Conservation (phyloP, 2,329 filamentous ascomycete species). For the Hypomyces perniciosus region DNA sequence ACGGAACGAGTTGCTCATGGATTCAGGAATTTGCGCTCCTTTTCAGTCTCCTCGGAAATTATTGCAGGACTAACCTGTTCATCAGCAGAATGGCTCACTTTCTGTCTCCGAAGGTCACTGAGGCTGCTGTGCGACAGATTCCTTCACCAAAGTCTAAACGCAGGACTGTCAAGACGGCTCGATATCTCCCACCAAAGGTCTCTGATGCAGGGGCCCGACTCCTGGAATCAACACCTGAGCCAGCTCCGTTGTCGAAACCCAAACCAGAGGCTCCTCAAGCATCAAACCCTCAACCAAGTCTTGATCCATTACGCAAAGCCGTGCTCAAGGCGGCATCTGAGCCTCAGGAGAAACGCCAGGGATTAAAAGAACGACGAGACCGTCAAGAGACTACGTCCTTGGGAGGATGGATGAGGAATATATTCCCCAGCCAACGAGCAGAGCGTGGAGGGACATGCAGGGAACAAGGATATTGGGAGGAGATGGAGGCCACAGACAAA, state of each 20-base stretch:
- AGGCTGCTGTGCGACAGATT: slow-evolving; percentile 11
- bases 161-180: slow-evolving; percentile 15
- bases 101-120: slow-evolving; percentile 15
- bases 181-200: slow-evolving; percentile 16
- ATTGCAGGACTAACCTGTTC: neutral
- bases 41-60: neutral
- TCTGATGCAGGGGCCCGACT: slow-evolving; percentile 14
- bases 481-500: slow-evolving; percentile 10
- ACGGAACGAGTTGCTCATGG: slow-evolving; percentile 2
- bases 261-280: neutral
- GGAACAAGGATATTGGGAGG: slow-evolving; percentile 24
- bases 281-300: too few species aligned
- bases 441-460: slow-evolving; percentile 46
- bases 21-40: neutral
- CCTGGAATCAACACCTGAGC: neutral
- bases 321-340: too few species aligned
- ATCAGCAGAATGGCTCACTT: slow-evolving; percentile 19
- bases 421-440: slow-evolving; percentile 43
- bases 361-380: neutral
- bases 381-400: slow-evolving; percentile 24
- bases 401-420: slow-evolving; percentile 36
- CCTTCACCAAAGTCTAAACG: too few species aligned
- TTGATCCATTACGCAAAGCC: too few species aligned
- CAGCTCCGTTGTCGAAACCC: neutral
- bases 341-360: neutral